Conservation (phyloP, 176 grass and related monocot genomes). For the Avena eriantha region DNA sequence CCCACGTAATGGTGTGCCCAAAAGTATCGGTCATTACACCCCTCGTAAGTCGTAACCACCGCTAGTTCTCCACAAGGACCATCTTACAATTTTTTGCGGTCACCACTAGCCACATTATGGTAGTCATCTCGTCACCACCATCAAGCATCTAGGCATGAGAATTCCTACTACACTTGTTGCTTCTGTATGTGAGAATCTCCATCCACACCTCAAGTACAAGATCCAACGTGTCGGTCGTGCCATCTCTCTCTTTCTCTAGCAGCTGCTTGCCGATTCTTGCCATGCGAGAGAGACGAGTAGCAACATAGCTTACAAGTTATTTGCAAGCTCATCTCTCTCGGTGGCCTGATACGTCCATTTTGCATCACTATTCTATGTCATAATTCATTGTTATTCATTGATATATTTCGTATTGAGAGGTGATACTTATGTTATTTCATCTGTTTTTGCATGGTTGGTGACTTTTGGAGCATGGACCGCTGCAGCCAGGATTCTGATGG, state of each 20-base stretch:
- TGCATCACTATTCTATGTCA: too few species aligned
- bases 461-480: too few species aligned
- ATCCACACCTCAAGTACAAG: constrained; percentile 9
- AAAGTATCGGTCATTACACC: too few species aligned
- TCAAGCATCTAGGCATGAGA: constrained; percentile 22
- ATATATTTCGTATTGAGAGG: too few species aligned
- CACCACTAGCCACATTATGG: neutral
- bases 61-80: too few species aligned
- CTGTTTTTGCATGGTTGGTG: too few species aligned
- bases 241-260: neutral
- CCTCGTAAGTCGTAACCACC: too few species aligned
- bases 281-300: neutral
- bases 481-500: too few species aligned
- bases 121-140: neutral
- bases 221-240: fast-evolving
- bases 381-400: too few species aligned
- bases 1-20: too few species aligned
- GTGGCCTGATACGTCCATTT: neutral
- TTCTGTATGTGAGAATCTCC: neutral
- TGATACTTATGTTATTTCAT: too few species aligned
- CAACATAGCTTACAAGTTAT: neutral
- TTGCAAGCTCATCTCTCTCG: neutral
- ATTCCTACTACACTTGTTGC: constrained; percentile 21
- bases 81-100: too few species aligned
- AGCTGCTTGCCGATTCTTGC: neutral